Conservation (phyloP, 2,329 filamentous ascomycete species). For the Xylariaceae sp. region DNA sequence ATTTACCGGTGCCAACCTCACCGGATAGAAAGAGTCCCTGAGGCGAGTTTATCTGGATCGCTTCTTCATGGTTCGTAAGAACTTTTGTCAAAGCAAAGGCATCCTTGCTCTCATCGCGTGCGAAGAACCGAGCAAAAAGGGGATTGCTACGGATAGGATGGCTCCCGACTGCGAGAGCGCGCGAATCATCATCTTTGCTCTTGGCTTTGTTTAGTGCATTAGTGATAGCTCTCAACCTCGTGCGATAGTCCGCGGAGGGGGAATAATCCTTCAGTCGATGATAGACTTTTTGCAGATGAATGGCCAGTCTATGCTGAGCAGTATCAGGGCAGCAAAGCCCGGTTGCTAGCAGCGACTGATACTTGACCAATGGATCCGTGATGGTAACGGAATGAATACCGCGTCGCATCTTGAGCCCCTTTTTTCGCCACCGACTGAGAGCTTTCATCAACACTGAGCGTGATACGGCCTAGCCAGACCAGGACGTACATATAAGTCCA, state of each 20-base stretch:
- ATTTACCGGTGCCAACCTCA: conserved; percentile 82
- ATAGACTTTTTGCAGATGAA: conserved; percentile 79
- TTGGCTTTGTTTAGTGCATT: conserved; percentile 45
- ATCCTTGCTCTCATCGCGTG: conserved; percentile 57
- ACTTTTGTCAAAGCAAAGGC: conserved; percentile 67
- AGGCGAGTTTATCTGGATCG: conserved; percentile 71
- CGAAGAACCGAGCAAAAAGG: conserved; percentile 62
- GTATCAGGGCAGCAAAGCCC: conserved; percentile 69
- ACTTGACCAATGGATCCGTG: conserved; percentile 76
- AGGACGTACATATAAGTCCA: neutral
- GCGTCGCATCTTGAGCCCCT: conserved; percentile 37
- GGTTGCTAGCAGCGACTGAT: conserved; percentile 70
- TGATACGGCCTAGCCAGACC: too few relatives aligned
- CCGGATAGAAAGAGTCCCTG: conserved; percentile 77
- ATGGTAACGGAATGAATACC: conserved; percentile 54
- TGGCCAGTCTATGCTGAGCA: conserved; percentile 71
- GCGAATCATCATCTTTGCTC: conserved; percentile 36
- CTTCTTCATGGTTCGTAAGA: conserved; percentile 71
- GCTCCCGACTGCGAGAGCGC: conserved; percentile 50
- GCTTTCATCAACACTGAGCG: neutral
- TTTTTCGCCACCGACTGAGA: too few relatives aligned
- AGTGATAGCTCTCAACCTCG: conserved; percentile 64
- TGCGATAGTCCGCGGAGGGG: conserved; percentile 69
- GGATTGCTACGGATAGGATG: conserved; percentile 63
- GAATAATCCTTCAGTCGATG: conserved; percentile 76